Base-by-base conservation (phyloP, 2,329 filamentous ascomycete species). In the Pseudogymnoascus sp. region DNA sequence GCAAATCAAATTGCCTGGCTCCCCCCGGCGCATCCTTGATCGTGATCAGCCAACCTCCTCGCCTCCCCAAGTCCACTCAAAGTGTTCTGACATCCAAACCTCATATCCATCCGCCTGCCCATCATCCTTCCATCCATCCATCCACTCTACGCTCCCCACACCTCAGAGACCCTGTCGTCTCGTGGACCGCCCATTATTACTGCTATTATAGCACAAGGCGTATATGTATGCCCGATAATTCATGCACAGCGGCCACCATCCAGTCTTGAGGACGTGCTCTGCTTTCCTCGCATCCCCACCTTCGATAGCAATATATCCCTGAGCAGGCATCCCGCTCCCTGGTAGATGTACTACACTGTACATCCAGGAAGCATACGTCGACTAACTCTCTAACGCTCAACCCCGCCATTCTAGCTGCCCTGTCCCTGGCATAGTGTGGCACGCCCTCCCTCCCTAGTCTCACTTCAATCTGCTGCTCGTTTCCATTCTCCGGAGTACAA, bases 361-460 rank as follows among this genome's bases (percentile, higher is more conserved):
- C 47, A 53, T 53, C 47, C 8, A 53, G 47, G 26, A 31, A 53
- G 47, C 47, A 31, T 7, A 53, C 47, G 21, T 53, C 47, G 47
- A 53, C 47, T 53, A 53, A 53, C 47, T 53, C 24, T 53, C 47
- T 53, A 53, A 53, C 47, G 47, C 47, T 53, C 47, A 53, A 53
- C 47, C 47, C 47, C 47, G 47, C 47, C 26, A 53, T 53, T 24
- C 47, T 53, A 53, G 47, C 24, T 53, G 24, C 47, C 47, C 47
- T 53, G 47, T 53, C 47, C 47, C 47, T 53, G 47, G 24, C 47
- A 53, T 53, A 53, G 47, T 53, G 47, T 53, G 47, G 47, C 47
- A 53, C 13, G 44, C 47, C 14, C 47, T 53, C 24, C 24, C 24
- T 50, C 47, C 47, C 47, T 53, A 53, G 47, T 53, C 47, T 53